Evolutionary conservation across 306 rosid genomes (phyloP).

Genomic region (Castanospermum australe): DNA sequence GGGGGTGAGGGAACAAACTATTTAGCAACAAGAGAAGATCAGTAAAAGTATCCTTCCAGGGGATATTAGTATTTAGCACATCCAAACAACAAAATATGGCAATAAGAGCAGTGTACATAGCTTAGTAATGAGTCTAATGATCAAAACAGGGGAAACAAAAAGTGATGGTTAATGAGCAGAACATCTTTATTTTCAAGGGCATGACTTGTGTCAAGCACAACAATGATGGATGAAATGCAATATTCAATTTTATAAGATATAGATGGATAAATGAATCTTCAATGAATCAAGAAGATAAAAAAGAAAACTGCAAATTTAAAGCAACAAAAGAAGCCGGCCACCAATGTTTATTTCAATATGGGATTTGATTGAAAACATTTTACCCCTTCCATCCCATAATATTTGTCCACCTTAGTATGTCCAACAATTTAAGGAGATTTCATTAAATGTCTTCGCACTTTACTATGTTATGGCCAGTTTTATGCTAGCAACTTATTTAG

Average conservation of each 20-base stretch:
- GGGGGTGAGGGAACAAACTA: background rate
- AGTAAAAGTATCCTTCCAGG: background rate
- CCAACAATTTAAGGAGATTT: too few species aligned
- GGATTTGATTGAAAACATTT: background rate
- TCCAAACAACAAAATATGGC: background rate
- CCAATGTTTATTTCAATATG: background rate
- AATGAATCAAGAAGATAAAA: background rate
- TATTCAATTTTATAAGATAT: background rate
- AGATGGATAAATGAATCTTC: background rate
- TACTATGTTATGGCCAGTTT: too few species aligned
- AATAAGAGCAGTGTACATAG: conserved; percentile 5
- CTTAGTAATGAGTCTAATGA: background rate
- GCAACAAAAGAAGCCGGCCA: background rate
- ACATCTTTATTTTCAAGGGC: background rate
- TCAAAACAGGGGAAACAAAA: background rate
- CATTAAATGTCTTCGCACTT: too few species aligned
- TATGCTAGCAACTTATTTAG: too few species aligned
- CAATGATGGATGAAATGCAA: background rate
- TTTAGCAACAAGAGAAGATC: background rate
- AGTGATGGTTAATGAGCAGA: background rate
- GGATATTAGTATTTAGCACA: conserved; percentile 9
- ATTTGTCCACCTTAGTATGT: too few species aligned
- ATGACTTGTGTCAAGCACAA: background rate
- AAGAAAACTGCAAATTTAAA: background rate
- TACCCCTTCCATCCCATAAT: too few species aligned